Percentiles rank a stretch among this genome's conserved stretches.
phyloP scores from a whole-genome alignment of 2,329 filamentous ascomycete species.

The Pseudogymnoascus sp. region DNA sequence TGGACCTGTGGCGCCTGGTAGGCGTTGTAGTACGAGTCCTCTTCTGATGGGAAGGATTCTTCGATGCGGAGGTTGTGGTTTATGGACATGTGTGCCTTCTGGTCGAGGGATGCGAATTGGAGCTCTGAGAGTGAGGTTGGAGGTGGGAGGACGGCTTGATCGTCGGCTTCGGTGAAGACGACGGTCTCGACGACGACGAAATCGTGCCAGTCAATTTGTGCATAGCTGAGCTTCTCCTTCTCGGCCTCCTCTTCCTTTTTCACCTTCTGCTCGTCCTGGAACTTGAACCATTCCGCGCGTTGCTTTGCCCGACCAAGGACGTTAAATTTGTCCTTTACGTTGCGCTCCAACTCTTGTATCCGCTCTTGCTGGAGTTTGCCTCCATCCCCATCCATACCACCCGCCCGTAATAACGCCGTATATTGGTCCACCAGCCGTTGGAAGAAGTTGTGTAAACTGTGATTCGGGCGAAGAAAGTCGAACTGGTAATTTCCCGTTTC shows the following conservation, averaged over 20 bases:
- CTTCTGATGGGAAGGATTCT: conserved; percentile 84
- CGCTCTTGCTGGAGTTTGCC: conserved; percentile 67
- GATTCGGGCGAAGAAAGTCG: conserved; percentile 89
- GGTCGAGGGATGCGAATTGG: conserved; percentile 88
- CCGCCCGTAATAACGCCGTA: conserved; percentile 65
- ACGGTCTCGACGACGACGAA: conserved; percentile 96
- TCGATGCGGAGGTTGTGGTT: conserved; percentile 75
- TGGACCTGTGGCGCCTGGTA: conserved; percentile 35
- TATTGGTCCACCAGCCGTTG: conserved; percentile 91
- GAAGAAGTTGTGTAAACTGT: conserved; percentile 95
- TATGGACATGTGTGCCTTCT: conserved; percentile 87
- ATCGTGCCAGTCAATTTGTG: conserved; percentile 95
- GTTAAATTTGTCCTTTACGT: conserved; percentile 72
- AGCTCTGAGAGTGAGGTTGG: conserved; percentile 86
- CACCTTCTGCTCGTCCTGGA: conserved; percentile 75
- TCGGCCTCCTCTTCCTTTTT: conserved; percentile 85
- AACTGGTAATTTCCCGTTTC: conserved; percentile 92
- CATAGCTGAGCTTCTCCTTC: conserved; percentile 68
- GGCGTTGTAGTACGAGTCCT: conserved; percentile 54
- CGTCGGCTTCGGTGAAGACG: conserved; percentile 82
- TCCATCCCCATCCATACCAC: conserved; percentile 54
- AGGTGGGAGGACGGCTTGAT: conserved; percentile 76
- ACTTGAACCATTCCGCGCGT: conserved; percentile 80
- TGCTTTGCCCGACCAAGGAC: conserved; percentile 75
- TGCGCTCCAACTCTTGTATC: conserved; percentile 65